Conservation (phyloP, 345 rosid genomes). For the Euclidium syriacum region DNA sequence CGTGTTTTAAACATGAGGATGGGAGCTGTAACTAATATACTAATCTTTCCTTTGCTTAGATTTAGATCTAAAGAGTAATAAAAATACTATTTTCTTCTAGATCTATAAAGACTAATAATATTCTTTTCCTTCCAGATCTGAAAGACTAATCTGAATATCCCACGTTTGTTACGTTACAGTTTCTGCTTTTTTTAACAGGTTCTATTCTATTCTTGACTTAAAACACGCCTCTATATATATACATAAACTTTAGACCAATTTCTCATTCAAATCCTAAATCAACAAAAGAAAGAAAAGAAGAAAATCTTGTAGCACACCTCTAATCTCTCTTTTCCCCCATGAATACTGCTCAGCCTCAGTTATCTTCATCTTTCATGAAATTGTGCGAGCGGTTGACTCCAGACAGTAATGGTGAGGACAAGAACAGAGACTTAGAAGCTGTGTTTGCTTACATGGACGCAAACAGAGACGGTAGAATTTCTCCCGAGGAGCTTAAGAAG, state of each 20-base stretch:
- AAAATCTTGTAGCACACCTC: not conserved
- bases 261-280: constrained; percentile 8
- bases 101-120: constrained; percentile 10
- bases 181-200: not conserved
- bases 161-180: constrained; percentile 20
- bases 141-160: not conserved
- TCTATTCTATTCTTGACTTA: not conserved
- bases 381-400: constrained; percentile 6
- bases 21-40: not conserved
- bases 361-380: constrained; percentile 30
- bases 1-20: constrained; percentile 24
- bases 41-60: not conserved
- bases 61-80: too few species aligned
- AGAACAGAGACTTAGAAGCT: constrained; percentile 22
- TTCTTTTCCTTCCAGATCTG: constrained; percentile 11
- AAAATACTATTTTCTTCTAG: too few species aligned
- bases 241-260: constrained; percentile 1
- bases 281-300: not conserved
- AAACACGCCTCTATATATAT: constrained; percentile 6
- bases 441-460: constrained; percentile 57
- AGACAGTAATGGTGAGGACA: not conserved
- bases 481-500: constrained; percentile 46
- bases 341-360: constrained; percentile 27
- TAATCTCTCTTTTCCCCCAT: not conserved
- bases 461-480: constrained; percentile 57